Evolutionary conservation across 2,329 filamentous ascomycete species (phyloP).

Genomic region (Pseudopithomyces chartarum): DNA sequence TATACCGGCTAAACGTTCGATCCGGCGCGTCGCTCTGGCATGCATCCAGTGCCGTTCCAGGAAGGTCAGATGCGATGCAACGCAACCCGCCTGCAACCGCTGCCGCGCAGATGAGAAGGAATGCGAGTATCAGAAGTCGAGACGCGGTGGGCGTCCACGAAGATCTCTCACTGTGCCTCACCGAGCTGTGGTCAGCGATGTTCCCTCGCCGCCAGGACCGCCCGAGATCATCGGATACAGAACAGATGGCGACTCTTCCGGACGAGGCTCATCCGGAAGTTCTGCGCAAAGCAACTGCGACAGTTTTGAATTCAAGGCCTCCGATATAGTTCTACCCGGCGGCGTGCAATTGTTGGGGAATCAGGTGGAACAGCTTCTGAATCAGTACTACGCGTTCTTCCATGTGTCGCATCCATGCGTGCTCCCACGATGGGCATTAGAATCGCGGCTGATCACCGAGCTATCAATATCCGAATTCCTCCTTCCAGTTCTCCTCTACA

Average conservation of each 20-base stretch:
- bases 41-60: constrained; percentile 26
- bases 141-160: constrained; percentile 20
- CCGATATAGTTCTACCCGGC: background rate
- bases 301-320: constrained; percentile 7
- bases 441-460: constrained; percentile 8
- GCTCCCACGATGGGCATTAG: constrained; percentile 21
- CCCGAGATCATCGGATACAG: background rate
- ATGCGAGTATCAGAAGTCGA: constrained; percentile 27
- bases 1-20: constrained; percentile 3
- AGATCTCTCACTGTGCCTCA: constrained; percentile 8
- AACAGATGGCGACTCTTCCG: constrained; percentile 7
- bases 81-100: constrained; percentile 16
- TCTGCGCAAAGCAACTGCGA: constrained; percentile 18
- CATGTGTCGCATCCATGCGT: constrained; percentile 26
- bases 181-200: background rate
- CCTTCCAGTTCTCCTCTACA: constrained; percentile 56
- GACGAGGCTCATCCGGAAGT: constrained; percentile 8
- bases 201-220: constrained; percentile 8
- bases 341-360: constrained; percentile 1
- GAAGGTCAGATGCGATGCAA: constrained; percentile 24
- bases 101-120: constrained; percentile 19
- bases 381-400: constrained; percentile 24
- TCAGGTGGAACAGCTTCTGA: constrained; percentile 20
- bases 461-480: constrained; percentile 9
- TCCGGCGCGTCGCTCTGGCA: constrained; percentile 23